Evolutionary conservation across 805 yeast species (phyloP).

Genomic region (Vanderwaltozyma polyspora): DNA sequence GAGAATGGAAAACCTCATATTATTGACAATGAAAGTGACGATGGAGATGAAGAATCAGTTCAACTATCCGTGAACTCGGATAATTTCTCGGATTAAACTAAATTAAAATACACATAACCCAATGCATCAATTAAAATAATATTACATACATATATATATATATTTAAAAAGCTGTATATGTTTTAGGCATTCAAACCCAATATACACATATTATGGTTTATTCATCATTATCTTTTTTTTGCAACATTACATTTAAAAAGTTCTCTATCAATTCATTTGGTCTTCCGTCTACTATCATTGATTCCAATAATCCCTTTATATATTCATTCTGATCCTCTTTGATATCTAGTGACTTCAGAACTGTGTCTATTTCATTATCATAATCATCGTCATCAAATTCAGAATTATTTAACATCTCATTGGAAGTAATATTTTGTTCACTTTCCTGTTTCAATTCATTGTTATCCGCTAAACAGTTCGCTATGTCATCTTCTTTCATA

Average conservation of each 20-base stretch:
- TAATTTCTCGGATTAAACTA: not conserved
- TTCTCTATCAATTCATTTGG: conserved; percentile 9
- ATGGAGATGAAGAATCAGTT: not conserved
- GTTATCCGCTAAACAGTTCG: conserved; percentile 25
- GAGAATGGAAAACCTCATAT: not conserved
- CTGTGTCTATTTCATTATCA: conserved; percentile 5
- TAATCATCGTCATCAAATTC: conserved; percentile 1
- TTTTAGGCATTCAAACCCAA: too few species aligned
- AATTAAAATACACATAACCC: too few species aligned
- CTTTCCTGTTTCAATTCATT: conserved; percentile 1
- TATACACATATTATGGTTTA: not conserved
- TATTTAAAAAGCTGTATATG: too few species aligned
- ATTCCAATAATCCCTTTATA: conserved; percentile 6
- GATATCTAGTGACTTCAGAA: not conserved
- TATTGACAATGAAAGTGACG: not conserved
- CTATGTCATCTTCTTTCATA: conserved; percentile 36
- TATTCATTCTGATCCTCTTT: conserved; percentile 2
- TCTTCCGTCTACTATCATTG: conserved; percentile 7
- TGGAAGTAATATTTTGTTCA: not conserved
- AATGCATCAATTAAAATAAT: not conserved
- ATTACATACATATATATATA: too few species aligned
- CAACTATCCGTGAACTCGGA: not conserved
- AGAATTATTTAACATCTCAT: conserved; percentile 4
- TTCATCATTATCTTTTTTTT: not conserved
- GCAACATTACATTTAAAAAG: conserved; percentile 1